A percentile compares a stretch with the other conserved stretches of the same genome.
Conservation (phyloP, 768 basidiomycete genomes). For the Podaxis sp. region DNA sequence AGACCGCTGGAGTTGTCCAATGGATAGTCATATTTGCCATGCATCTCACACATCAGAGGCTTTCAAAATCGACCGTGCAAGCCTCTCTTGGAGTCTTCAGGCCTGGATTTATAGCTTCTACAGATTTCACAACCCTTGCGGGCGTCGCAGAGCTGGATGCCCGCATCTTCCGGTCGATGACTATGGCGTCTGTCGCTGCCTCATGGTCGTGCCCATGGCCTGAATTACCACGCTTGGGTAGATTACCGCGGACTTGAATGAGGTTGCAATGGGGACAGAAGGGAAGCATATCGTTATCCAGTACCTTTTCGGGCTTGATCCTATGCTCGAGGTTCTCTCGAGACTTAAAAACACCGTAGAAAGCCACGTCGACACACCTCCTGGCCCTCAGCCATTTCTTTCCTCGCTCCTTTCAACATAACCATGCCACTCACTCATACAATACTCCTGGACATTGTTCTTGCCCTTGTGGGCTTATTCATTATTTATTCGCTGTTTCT, state of each 20-base stretch:
- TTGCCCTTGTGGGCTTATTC: slow-evolving; percentile 29
- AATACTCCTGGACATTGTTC: slow-evolving; percentile 26
- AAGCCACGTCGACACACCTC: neutral
- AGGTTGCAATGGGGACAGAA: slow-evolving; percentile 16
- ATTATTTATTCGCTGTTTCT: slow-evolving; percentile 28
- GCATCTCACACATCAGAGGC: slow-evolving; percentile 12
- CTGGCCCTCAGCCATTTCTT: slow-evolving; percentile 14
- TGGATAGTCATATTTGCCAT: slow-evolving; percentile 21
- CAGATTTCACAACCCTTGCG: neutral
- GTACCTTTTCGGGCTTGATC: slow-evolving; percentile 16
- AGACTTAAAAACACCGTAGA: slow-evolving; percentile 8
- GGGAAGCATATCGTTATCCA: slow-evolving; percentile 11
- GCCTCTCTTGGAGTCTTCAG: neutral
- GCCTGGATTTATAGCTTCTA: neutral
- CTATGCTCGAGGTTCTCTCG: slow-evolving; percentile 8
- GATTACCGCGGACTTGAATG: slow-evolving; percentile 40
- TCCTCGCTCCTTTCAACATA: slow-evolving; percentile 17
- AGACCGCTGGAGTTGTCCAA: slow-evolving; percentile 15
- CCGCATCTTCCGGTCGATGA: slow-evolving; percentile 8
- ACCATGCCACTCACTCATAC: slow-evolving; percentile 25
- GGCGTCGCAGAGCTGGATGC: neutral
- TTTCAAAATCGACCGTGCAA: neutral
- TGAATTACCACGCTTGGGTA: slow-evolving; percentile 21
- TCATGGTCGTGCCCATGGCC: slow-evolving; percentile 25
- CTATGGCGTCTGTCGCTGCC: slow-evolving; percentile 32